These are phyloP conservation scores for Boletus insuetus DNA, from an alignment of 768 basidiomycete species.

Conservation along the genomic window DNA sequence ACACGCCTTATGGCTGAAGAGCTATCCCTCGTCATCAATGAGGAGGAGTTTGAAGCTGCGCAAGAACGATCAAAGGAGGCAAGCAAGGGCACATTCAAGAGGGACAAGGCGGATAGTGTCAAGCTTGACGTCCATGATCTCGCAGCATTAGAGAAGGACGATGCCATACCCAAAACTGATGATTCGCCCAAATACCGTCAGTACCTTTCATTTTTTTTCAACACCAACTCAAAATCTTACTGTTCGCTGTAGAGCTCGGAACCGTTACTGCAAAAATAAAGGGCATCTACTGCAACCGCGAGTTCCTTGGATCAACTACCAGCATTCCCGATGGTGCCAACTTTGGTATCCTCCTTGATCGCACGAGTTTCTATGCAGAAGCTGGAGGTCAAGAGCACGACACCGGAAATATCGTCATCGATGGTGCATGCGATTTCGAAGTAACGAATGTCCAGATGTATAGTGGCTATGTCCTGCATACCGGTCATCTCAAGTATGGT, in stretches of 20 bases:
- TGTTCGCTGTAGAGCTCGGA: slow-evolving; percentile 56
- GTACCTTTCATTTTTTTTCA: slow-evolving; percentile 22
- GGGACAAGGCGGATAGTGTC: slow-evolving; percentile 62
- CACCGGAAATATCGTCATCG: slow-evolving; percentile 91
- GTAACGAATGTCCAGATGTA: slow-evolving; percentile 92
- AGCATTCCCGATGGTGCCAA: slow-evolving; percentile 59
- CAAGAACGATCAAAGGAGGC: slow-evolving; percentile 87
- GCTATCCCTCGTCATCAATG: slow-evolving; percentile 77
- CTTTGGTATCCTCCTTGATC: slow-evolving; percentile 88
- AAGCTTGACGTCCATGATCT: slow-evolving; percentile 97
- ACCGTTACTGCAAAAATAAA: slow-evolving; percentile 75
- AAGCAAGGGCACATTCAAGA: slow-evolving; percentile 81
- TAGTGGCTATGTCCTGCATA: slow-evolving; percentile 94
- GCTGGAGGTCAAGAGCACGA: slow-evolving; percentile 97
- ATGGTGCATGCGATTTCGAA: slow-evolving; percentile 87
- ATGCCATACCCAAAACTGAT: slow-evolving; percentile 82
- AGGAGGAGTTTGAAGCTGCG: slow-evolving; percentile 85
- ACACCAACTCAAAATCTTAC: not conserved
- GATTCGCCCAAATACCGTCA: slow-evolving; percentile 89
- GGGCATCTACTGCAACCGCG: slow-evolving; percentile 80
- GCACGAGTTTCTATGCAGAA: slow-evolving; percentile 96
- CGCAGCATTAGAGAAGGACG: slow-evolving; percentile 77
- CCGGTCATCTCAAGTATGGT: slow-evolving; percentile 89
- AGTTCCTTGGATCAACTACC: slow-evolving; percentile 67
- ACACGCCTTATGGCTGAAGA: slow-evolving; percentile 98